Evolutionary conservation across 2,329 filamentous ascomycete genomes (phyloP), one percentile per base, ranked within the genome.

Genomic region (Nothopassalora personata): DNA sequence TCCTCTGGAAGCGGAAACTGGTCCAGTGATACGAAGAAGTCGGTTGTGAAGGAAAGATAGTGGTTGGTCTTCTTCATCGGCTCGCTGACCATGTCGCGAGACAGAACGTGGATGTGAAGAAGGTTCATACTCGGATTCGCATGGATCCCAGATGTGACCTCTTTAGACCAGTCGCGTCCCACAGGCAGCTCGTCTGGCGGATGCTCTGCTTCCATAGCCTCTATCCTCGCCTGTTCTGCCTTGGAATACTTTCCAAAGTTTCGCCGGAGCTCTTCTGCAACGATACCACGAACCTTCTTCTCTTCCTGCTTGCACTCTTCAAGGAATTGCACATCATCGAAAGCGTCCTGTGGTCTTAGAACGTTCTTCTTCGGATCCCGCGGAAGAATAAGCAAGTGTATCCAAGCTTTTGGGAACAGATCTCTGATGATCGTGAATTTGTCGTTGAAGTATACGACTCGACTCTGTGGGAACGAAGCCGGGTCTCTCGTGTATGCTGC

Each of bases 91-190:
- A 90, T 87, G 72, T 99, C 94, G 18, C 84, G 79, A 43, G 89
- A 90, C 58, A 97, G 76, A 31, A 97, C 85, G 73, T 99, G 94
- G 4, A 97, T 80, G 74, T 99, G 94, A 56, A 97, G 72, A 72
- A 97, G 91, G 63, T 84, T 87, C 94, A 99, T 97, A 57, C 88
- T 92, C 3, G 94, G 94, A 66, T 87, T 85, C 3, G 90, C 88
- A 75, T 99, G 94, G 7, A 96, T 83, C 13, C 94, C 94, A 19
- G 86, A 82, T 53, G 84, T 82, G 52, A 97, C 81, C 28, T 94
- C 90, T 11, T 78, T 76, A 45, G 78, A 75, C 90, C 91, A 97
- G 75, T 97, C 86, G 27, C 93, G 81, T 0, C 91, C 92, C 0
- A 70, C 63, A 0, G 91, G 91, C 8, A 92, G 76, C 11, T 70